phyloP scores from a whole-genome alignment of 176 grass and related monocot genomes.

The Oryza australiensis region DNA sequence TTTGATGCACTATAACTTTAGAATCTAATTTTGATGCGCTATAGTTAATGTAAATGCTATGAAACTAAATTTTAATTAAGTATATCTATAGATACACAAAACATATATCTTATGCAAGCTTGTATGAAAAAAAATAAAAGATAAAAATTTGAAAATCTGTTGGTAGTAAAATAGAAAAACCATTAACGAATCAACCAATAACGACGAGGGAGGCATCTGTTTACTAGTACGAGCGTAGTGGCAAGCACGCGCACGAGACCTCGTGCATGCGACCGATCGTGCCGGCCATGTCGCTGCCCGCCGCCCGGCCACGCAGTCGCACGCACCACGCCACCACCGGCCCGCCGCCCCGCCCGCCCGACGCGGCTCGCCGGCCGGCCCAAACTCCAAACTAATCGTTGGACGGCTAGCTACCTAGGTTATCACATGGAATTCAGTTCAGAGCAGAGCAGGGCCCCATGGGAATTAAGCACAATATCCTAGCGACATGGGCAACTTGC shows the following conservation, averaged over 20 bases:
- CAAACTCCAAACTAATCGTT: slow-evolving; percentile 16
- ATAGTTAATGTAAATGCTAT: too few relatives aligned
- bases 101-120: too few relatives aligned
- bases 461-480: slow-evolving; percentile 15
- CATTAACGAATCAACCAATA: background rate
- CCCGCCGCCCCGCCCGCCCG: slow-evolving; percentile 2
- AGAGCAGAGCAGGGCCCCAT: background rate
- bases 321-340: too few relatives aligned
- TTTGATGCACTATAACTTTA: too few relatives aligned
- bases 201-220: background rate
- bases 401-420: slow-evolving; percentile 33
- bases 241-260: background rate
- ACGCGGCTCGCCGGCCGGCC: slow-evolving; percentile 24
- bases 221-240: slow-evolving; percentile 23
- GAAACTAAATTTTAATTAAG: too few relatives aligned
- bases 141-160: too few relatives aligned
- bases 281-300: slow-evolving; percentile 29
- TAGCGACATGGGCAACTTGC: slow-evolving; percentile 43
- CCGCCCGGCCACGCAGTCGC: background rate
- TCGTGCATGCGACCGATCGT: slow-evolving; percentile 7
- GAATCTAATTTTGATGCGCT: too few relatives aligned
- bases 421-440: slow-evolving; percentile 5
- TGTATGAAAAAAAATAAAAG: too few relatives aligned
- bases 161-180: too few relatives aligned
- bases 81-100: too few relatives aligned